Conservation (phyloP, 75 land plant genomes). For the Adiantum capillusveneris region DNA sequence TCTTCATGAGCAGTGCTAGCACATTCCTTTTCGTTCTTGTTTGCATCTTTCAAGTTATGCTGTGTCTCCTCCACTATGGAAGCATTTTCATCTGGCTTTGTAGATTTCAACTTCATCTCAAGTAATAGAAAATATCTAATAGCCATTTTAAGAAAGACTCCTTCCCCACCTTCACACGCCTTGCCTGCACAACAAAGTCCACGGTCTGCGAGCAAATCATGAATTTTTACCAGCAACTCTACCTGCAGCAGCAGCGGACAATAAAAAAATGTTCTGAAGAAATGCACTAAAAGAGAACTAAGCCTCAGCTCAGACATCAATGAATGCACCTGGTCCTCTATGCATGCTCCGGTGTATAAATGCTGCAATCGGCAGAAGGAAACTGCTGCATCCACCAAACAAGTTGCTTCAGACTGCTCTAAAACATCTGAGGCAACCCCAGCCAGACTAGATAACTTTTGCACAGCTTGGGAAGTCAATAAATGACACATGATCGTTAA, state of each 20-base stretch:
- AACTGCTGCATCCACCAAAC: conserved; percentile 72
- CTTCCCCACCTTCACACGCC: conserved; percentile 74
- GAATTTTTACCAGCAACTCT: conserved; percentile 67
- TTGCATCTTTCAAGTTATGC: not conserved
- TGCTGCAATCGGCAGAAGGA: conserved; percentile 93
- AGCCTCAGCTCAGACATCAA: conserved; percentile 6
- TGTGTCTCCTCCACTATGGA: no score
- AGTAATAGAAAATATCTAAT: conserved; percentile 80
- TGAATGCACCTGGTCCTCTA: conserved; percentile 68
- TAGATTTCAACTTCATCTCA: conserved; percentile 59
- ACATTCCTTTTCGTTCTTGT: not conserved
- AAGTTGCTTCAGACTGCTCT: conserved; percentile 40
- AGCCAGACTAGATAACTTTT: conserved; percentile 32
- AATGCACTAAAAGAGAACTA: no score
- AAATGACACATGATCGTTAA: conserved; percentile 60
- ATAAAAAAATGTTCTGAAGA: no score
- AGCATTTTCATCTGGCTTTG: no score
- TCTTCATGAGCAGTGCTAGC: not conserved
- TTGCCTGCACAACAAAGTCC: conserved; percentile 93
- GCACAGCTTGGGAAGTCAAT: conserved; percentile 22
- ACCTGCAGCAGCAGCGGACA: conserved; percentile 30
- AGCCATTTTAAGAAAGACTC: conserved; percentile 81
- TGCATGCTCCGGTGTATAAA: conserved; percentile 33
- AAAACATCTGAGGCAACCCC: conserved; percentile 15
- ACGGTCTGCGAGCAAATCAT: conserved; percentile 88